Evolutionary conservation across 768 basidiomycete genomes (phyloP).

Genomic region (Collybiopsis luxurians): DNA sequence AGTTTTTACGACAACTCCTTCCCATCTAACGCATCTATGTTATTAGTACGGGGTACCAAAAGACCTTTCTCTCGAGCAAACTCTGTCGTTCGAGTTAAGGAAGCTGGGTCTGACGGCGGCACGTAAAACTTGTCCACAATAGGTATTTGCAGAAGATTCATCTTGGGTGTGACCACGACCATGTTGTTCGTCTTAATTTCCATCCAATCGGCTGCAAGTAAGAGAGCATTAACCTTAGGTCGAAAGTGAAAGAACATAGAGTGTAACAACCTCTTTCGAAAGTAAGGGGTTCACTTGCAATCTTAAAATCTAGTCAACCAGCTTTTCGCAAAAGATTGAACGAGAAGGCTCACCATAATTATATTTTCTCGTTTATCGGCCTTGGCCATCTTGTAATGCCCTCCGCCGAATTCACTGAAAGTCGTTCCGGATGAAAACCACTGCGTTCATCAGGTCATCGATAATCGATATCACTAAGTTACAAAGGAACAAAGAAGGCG

Average conservation of each 20-base stretch:
- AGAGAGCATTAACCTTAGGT: conserved; percentile 8
- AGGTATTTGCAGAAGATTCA: conserved; percentile 93
- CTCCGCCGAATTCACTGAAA: conserved; percentile 11
- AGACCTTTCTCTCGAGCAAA: conserved; percentile 91
- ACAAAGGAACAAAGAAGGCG: conserved; percentile 13
- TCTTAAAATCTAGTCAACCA: conserved; percentile 34
- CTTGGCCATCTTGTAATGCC: conserved; percentile 85
- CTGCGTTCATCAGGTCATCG: no score
- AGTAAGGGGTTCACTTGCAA: conserved; percentile 91
- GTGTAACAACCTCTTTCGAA: conserved; percentile 78
- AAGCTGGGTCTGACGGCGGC: conserved; percentile 77
- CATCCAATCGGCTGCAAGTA: conserved; percentile 87
- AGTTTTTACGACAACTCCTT: not conserved
- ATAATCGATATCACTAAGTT: no score
- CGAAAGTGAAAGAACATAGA: not conserved
- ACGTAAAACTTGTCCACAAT: conserved; percentile 93
- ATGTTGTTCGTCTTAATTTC: conserved; percentile 96
- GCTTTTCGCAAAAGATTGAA: not conserved
- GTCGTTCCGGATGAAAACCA: conserved; percentile 86
- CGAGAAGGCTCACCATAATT: conserved; percentile 63
- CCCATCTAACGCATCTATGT: not conserved
- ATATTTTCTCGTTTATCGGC: conserved; percentile 95
- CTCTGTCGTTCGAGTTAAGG: conserved; percentile 65
- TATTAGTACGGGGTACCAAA: not conserved
- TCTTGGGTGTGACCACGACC: conserved; percentile 93